Evolutionary conservation across 208 protist species (phyloP), one percentile per base, ranked within the genome.

Genomic region (Leishmania guyanensis): DNA sequence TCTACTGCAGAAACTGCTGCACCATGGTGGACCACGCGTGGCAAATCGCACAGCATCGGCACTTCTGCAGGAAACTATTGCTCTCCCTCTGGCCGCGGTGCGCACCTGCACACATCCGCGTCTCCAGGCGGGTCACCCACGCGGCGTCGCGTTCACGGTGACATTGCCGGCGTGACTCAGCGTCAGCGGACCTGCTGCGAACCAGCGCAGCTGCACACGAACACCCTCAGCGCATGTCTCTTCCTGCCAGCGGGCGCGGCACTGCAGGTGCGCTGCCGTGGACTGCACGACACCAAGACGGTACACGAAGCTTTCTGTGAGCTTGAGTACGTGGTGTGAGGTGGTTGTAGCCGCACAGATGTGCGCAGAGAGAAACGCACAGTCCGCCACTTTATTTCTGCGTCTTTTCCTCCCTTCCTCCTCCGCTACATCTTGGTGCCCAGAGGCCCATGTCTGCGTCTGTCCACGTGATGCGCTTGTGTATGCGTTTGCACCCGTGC

Each of bases 221-320:
- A 90, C 81, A 90, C 81, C 20, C n/a, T 92, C 22, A 60, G 80
- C 0, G 81, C 92, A 43, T 88, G 86, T 66, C 54, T 94, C 36
- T 90, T 83, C 54, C 74, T 96, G n/a, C 85, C 88, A 5, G 84
- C 70, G 0, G 87, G 87, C 0, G 81, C 86, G 29, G 51, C 60
- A 46, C 39, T 94, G 54, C 65, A 88, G 82, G 90, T 93, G 75
- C 85, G 88, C 43, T 93, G 86, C 74, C 64, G 85, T 65, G 75
- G 86, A 14, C 48, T 85, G 36, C 58, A 82, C 71, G 72, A 83
- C 69, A 84, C 80, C 0, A 84, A 75, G 29, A 58, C 71, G 16
- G 70, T 88, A 20, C 64, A 86, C 66, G 92, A 93, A 66, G 90
- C 87, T 3, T 89, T 94, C 66, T 71, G 92, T 26, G 90, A 96